Conservation (phyloP, 2,329 filamentous ascomycete species). For the Shiraia bambusicola region DNA sequence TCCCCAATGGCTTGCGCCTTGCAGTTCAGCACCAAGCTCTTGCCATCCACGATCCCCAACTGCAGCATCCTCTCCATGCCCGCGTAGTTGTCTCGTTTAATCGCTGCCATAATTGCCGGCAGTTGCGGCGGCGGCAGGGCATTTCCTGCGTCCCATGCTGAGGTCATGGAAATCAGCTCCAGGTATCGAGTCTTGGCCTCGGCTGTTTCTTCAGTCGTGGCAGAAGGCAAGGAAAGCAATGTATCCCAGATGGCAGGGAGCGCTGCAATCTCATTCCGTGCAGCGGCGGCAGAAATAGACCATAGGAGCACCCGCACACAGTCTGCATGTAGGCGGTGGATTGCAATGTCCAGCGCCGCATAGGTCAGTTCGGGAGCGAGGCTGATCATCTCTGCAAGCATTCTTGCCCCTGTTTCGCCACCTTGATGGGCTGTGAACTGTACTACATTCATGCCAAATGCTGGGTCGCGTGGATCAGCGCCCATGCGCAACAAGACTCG, state of each 20-base stretch:
- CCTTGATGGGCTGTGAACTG: slow-evolving; percentile 16
- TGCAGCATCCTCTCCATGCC: slow-evolving; percentile 18
- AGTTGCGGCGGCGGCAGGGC: slow-evolving; percentile 16
- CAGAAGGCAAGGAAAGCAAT: slow-evolving; percentile 7
- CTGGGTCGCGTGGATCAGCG: slow-evolving; percentile 19
- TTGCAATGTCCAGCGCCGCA: slow-evolving; percentile 18
- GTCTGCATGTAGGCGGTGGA: slow-evolving; percentile 14
- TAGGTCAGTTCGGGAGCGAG: slow-evolving; percentile 19
- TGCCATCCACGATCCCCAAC: slow-evolving; percentile 13
- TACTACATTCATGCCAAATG: slow-evolving; percentile 20
- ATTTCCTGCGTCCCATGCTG: slow-evolving; percentile 17
- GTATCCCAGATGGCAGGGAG: slow-evolving; percentile 20
- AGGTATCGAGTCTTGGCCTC: slow-evolving; percentile 10
- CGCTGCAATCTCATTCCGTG: slow-evolving; percentile 15
- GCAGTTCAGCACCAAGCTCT: slow-evolving; percentile 18
- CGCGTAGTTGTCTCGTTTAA: slow-evolving; percentile 19
- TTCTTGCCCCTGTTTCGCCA: slow-evolving; percentile 12
- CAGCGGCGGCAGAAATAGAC: slow-evolving; percentile 18
- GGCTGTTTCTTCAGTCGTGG: slow-evolving; percentile 4
- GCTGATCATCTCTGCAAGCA: slow-evolving; percentile 18
- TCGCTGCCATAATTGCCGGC: slow-evolving; percentile 18
- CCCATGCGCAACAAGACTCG: slow-evolving; percentile 18
- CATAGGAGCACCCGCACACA: slow-evolving; percentile 16
- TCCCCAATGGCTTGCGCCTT: slow-evolving; percentile 20
- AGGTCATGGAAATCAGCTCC: slow-evolving; percentile 17